Percentiles rank a stretch among this genome's conserved stretches.
Evolutionary conservation across 1,139 yeast species (phyloP).

Genomic region (Sugiyamaella pinicola): DNA sequence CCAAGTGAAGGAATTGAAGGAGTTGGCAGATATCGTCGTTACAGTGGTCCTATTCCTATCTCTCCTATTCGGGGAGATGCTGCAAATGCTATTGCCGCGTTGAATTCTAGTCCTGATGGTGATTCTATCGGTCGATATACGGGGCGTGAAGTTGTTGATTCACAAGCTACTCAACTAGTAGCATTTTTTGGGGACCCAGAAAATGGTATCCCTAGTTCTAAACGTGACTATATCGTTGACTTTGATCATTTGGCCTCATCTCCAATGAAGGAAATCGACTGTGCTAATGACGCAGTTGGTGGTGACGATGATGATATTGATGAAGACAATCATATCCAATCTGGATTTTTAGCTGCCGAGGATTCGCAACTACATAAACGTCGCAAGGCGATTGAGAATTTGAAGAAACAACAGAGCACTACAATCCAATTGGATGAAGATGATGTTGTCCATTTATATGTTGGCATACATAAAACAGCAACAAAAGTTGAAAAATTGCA

Average conservation of each 20-base stretch:
- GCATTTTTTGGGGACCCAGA: neutral
- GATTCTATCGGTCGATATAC: neutral
- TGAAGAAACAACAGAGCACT: conserved; percentile 2
- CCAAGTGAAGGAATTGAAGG: conserved; percentile 13
- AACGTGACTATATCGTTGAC: conserved; percentile 1
- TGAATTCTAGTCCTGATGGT: conserved; percentile 15
- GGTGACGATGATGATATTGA: neutral
- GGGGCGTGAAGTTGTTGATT: conserved; percentile 1
- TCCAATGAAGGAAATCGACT: conserved; percentile 15
- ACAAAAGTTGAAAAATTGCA: neutral
- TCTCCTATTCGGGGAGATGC: conserved; percentile 19
- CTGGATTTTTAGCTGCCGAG: conserved; percentile 8
- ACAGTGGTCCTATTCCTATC: conserved; percentile 7
- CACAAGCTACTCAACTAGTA: conserved; percentile 19
- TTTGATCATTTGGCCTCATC: conserved; percentile 20
- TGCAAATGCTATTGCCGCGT: conserved; percentile 11
- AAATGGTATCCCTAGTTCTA: neutral
- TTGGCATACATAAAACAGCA: neutral
- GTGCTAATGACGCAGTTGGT: neutral
- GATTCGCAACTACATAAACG: conserved; percentile 18
- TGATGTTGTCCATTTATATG: conserved; percentile 10
- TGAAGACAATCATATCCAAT: neutral
- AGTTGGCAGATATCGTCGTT: conserved; percentile 10
- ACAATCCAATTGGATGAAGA: conserved; percentile 15
- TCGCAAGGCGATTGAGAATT: conserved; percentile 5